A percentile compares a stretch with the other conserved stretches of the same genome.
phyloP scores from a whole-genome alignment of 805 yeast species.

The Yamadazyma olivae region DNA sequence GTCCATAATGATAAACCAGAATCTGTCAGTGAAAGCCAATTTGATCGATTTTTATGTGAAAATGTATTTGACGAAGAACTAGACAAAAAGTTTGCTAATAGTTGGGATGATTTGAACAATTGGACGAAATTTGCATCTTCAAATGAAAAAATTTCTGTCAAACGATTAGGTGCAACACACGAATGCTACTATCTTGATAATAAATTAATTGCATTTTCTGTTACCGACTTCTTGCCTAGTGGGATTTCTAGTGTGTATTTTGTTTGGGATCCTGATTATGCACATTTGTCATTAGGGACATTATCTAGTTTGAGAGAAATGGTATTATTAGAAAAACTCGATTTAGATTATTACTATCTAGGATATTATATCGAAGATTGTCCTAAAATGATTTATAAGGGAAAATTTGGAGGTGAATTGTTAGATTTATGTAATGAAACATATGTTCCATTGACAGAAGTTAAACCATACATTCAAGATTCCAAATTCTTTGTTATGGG shows the following conservation, averaged over 20 bases:
- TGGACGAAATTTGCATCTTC: constrained; percentile 21
- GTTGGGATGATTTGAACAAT: constrained; percentile 42
- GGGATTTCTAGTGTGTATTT: constrained; percentile 83
- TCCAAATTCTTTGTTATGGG: constrained; percentile 32
- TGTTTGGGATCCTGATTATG: constrained; percentile 81
- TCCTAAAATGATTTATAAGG: constrained; percentile 78
- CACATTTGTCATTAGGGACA: constrained; percentile 70
- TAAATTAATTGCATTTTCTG: constrained; percentile 68
- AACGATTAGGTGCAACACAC: constrained; percentile 60
- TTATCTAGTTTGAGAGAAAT: constrained; percentile 73
- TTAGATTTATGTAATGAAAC: constrained; percentile 51
- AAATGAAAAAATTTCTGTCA: constrained; percentile 12
- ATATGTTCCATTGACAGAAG: constrained; percentile 37
- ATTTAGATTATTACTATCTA: constrained; percentile 59
- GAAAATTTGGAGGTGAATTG: constrained; percentile 72
- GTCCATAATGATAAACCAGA: constrained; percentile 63
- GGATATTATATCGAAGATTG: constrained; percentile 83
- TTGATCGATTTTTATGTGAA: constrained; percentile 65
- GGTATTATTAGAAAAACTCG: constrained; percentile 45
- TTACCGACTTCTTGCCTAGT: constrained; percentile 71
- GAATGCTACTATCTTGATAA: constrained; percentile 70
- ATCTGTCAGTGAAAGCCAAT: constrained; percentile 45
- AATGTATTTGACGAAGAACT: constrained; percentile 50
- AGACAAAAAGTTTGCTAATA: constrained; percentile 13
- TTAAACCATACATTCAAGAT: constrained; percentile 22